Evolutionary conservation across 345 rosid genomes (phyloP).

Genomic region (Salix viminalis): DNA sequence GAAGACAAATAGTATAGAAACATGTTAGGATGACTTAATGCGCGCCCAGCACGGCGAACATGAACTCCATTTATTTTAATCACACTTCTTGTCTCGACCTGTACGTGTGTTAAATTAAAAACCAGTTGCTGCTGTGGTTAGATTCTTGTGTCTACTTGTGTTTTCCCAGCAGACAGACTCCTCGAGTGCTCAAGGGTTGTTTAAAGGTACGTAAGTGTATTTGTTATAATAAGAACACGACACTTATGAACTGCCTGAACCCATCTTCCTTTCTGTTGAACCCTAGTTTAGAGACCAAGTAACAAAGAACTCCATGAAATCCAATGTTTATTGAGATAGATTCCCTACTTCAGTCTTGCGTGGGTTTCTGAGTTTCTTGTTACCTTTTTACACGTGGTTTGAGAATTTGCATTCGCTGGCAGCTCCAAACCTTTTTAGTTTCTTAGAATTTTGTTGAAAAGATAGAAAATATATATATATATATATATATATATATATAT

Average conservation of each 20-base stretch:
- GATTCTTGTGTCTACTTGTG: constrained; percentile 17
- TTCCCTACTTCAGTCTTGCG: background rate
- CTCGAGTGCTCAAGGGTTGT: constrained; percentile 17
- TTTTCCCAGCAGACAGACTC: constrained; percentile 22
- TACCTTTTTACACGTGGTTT: background rate
- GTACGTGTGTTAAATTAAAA: constrained; percentile 5
- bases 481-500: no score
- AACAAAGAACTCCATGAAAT: background rate
- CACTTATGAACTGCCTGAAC: constrained; percentile 7
- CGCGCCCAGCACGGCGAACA: constrained; percentile 8
- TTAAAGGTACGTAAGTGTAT: background rate
- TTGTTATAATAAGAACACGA: constrained; percentile 5
- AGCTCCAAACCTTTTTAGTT: background rate
- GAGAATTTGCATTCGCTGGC: background rate
- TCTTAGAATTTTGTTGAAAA: no score
- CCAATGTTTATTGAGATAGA: background rate
- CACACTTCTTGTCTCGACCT: constrained; percentile 24
- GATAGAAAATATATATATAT: no score
- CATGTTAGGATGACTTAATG: constrained; percentile 2
- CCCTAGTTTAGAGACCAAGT: constrained; percentile 17
- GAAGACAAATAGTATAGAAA: background rate
- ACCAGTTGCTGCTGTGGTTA: background rate
- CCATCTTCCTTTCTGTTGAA: background rate
- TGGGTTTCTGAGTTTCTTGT: background rate
- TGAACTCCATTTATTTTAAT: constrained; percentile 18